phyloP scores from a whole-genome alignment of 352 stramenopile genomes.

The Globisporangium canariense region DNA sequence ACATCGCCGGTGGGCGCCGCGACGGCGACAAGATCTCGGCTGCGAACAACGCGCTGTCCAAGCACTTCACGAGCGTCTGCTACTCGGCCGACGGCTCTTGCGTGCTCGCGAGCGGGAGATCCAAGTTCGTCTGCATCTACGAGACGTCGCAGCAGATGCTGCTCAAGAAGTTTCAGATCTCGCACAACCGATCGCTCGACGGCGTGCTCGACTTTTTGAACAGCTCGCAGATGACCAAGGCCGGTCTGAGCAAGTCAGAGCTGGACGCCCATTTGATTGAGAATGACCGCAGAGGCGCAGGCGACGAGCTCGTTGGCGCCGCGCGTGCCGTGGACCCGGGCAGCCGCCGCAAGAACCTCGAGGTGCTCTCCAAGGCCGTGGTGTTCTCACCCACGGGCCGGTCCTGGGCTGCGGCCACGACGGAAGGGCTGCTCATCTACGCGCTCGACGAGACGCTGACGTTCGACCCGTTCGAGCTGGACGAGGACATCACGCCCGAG shows the following conservation, averaged over 20 bases:
- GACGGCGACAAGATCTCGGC: conserved; percentile 79
- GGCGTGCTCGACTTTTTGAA: conserved; percentile 97
- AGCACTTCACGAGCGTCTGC: conserved; percentile 99
- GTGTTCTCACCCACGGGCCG: conserved; percentile 96
- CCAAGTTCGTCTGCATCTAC: conserved; percentile 99
- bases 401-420: conserved; percentile 96
- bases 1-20: conserved; percentile 94
- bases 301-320: conserved; percentile 67
- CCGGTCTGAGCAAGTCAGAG: conserved; percentile 63
- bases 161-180: conserved; percentile 99
- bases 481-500: conserved; percentile 96
- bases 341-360: conserved; percentile 79
- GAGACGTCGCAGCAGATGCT: conserved; percentile 93
- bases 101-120: conserved; percentile 96
- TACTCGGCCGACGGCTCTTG: conserved; percentile 98
- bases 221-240: conserved; percentile 81
- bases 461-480: conserved; percentile 99
- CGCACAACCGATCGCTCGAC: conserved; percentile 95
- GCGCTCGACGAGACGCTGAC: conserved; percentile 94
- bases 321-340: conserved; percentile 92
- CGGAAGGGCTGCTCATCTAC: conserved; percentile 98
- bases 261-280: conserved; percentile 66
- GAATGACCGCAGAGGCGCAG: conserved; percentile 19
- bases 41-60: conserved; percentile 89
- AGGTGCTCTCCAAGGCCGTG: conserved; percentile 90